Base-by-base conservation (phyloP, 116 monocot genomes). In the Posidonia oceanica region DNA sequence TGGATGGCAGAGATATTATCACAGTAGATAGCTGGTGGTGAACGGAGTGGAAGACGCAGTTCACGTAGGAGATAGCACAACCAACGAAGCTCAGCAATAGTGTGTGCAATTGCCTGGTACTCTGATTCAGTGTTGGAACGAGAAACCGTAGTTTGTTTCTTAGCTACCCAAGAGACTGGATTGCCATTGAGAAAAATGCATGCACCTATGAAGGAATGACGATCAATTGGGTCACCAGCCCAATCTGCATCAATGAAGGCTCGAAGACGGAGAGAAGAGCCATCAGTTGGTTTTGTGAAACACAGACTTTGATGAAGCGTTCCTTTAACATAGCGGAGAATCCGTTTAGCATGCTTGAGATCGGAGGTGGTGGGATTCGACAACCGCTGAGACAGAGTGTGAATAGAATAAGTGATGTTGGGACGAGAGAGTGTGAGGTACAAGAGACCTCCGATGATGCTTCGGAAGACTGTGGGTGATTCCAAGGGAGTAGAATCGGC, bases 401-500 rank as follows among this genome's bases (percentile, higher is more conserved):
- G 2, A 3, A 20, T 17, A 15, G 10, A n/a, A n/a, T n/a, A n/a
- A n/a, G n/a, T n/a, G n/a, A n/a, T n/a, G n/a, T n/a, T n/a, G n/a
- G n/a, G n/a, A n/a, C n/a, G n/a, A n/a, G n/a, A n/a, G n/a, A n/a
- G n/a, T n/a, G n/a, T n/a, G n/a, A n/a, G n/a, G n/a, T n/a, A n/a
- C n/a, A n/a, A n/a, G n/a, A n/a, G n/a, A n/a, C n/a, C n/a, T n/a
- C n/a, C n/a, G n/a, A n/a, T n/a, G n/a, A n/a, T n/a, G n/a, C n/a
- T n/a, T n/a, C n/a, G n/a, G n/a, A n/a, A n/a, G n/a, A n/a, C n/a
- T 4, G 16, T 15, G 0, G 16, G 4, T 15, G 12, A 4, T 15
- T 0, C 4, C 0, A 3, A 4, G 17, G 12, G 16, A 0, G 12
- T 1, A 17, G 4, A 0, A n/a, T n/a, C n/a, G n/a, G n/a, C n/a